phyloP scores from a whole-genome alignment of 495 filamentous ascomycete species.

The Sordaria brevicollis region DNA sequence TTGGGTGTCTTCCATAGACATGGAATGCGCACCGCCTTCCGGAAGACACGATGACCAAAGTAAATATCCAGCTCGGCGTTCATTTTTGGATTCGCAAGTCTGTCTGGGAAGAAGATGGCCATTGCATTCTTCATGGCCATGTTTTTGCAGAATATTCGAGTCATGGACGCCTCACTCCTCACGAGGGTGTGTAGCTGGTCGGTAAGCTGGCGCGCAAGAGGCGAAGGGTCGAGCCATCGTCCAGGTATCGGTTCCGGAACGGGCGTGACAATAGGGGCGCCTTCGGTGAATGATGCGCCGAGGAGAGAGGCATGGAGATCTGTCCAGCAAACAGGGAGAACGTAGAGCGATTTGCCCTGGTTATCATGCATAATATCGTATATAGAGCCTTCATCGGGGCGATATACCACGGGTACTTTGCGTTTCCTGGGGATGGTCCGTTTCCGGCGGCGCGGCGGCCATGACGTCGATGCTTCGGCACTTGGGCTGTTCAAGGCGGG shows the following conservation, averaged over 20 bases:
- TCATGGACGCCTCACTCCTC: neutral
- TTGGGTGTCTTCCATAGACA: constrained; percentile 25
- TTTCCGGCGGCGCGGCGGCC: neutral
- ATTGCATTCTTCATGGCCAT: constrained; percentile 25
- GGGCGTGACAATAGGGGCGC: constrained; percentile 21
- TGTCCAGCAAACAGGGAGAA: constrained; percentile 37
- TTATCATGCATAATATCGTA: constrained; percentile 38
- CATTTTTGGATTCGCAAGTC: constrained; percentile 13
- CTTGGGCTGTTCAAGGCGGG: neutral
- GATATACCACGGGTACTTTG: neutral
- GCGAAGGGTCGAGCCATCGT: constrained; percentile 14
- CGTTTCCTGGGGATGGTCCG: neutral
- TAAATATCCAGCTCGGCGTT: constrained; percentile 24
- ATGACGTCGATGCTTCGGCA: neutral
- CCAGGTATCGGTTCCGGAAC: constrained; percentile 14
- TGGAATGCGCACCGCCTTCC: constrained; percentile 21
- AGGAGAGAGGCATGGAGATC: constrained; percentile 30
- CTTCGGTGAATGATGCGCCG: constrained; percentile 25
- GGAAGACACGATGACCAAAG: constrained; percentile 23
- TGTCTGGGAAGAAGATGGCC: constrained; percentile 23
- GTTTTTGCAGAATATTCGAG: constrained; percentile 11
- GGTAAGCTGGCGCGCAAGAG: constrained; percentile 17
- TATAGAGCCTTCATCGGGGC: constrained; percentile 31
- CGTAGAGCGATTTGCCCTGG: constrained; percentile 27
- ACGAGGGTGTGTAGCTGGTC: constrained; percentile 23